Evolutionary conservation across 108 stramenopile species (phyloP), one percentile per base, ranked within the genome.

Genomic region (Nitzschia putrida): DNA sequence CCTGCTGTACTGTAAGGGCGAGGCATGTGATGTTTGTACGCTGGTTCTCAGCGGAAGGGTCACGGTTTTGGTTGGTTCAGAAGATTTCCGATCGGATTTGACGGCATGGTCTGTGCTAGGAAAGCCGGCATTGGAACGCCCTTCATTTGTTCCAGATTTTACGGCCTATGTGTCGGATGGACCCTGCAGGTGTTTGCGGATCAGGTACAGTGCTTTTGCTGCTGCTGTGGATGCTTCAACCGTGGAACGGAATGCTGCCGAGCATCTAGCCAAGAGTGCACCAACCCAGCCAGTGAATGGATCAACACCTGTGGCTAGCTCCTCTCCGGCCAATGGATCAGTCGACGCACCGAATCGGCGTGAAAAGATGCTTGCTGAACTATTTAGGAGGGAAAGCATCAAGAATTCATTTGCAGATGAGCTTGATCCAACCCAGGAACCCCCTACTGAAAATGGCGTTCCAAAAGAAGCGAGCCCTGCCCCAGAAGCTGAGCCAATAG

Each of bases 101-200:
- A 88, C 91, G 13, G 83, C 91, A 4, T 97, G 96, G 96, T 82
- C 88, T 13, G 82, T 97, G 57, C 73, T 97, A 24, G 94, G 85
- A 2, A 68, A 79, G n/a, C 61, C 68, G 20, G 88, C 92, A n/a
- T 76, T 96, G 25, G 69, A 77, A 22, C 66, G 83, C 53, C 58
- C 82, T 12, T 37, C 53, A 0, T 96, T 84, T 57, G 51, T 57
- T 43, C 92, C 95, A 0, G 95, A 96, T 69, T 96, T 93, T 64
- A 76, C 86, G 20, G 92, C 95, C 18, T 92, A 81, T 87, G 95
- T 93, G 12, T 75, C 64, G 13, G 60, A 72, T 21, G 86, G 86
- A 29, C 88, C 88, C 13, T 91, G 90, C 61, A 73, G 91, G 42
- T 91, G 85, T 69, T 41, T 95, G 23, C 85, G 76, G 41, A 67